Percentiles rank a stretch among this genome's conserved stretches.
These are phyloP conservation scores for Smittium culicis DNA, from an alignment of 371 early-diverging fungal genomes.

Conservation along the genomic window DNA sequence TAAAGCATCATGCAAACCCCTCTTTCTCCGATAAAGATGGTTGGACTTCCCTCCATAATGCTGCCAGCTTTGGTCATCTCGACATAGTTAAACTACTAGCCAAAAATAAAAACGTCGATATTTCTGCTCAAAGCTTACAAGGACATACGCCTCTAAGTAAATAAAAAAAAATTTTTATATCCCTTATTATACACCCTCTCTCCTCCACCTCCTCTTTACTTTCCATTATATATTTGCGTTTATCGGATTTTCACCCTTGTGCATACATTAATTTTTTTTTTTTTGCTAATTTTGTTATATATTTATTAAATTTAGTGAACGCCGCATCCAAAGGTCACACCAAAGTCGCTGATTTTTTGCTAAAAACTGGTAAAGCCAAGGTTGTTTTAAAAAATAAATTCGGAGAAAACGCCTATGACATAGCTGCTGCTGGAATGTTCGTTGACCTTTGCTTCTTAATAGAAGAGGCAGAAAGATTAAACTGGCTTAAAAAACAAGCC, in stretches of 20 bases:
- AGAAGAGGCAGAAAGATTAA: constrained; percentile 39
- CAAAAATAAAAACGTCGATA: constrained; percentile 39
- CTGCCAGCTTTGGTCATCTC: constrained; percentile 45
- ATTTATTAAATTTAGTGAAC: constrained; percentile 30
- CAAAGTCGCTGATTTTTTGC: constrained; percentile 48
- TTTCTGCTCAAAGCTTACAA: constrained; percentile 42
- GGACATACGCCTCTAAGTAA: constrained; percentile 68
- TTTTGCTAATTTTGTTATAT: too few relatives aligned
- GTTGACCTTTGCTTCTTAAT: constrained; percentile 54
- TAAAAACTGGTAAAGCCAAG: constrained; percentile 50
- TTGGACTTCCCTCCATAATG: constrained; percentile 76
- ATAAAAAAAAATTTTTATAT: too few relatives aligned
- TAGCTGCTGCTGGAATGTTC: constrained; percentile 50
- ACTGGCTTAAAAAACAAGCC: constrained; percentile 28
- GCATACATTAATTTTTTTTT: too few relatives aligned
- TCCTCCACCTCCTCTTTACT: too few relatives aligned
- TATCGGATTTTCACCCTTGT: too few relatives aligned
- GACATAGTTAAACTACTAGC: constrained; percentile 43
- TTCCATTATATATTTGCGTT: too few relatives aligned
- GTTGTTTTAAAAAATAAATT: constrained; percentile 42
- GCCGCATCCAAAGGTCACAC: constrained; percentile 60
- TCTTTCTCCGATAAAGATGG: constrained; percentile 61
- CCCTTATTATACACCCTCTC: too few relatives aligned
- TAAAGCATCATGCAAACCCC: constrained; percentile 47
- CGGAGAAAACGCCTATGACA: constrained; percentile 68